Evolutionary conservation across 225 moss, liverwort and hornwort genomes (phyloP), one percentile per base, ranked within the genome.

Genomic region (Physcomitrellopsis africana): DNA sequence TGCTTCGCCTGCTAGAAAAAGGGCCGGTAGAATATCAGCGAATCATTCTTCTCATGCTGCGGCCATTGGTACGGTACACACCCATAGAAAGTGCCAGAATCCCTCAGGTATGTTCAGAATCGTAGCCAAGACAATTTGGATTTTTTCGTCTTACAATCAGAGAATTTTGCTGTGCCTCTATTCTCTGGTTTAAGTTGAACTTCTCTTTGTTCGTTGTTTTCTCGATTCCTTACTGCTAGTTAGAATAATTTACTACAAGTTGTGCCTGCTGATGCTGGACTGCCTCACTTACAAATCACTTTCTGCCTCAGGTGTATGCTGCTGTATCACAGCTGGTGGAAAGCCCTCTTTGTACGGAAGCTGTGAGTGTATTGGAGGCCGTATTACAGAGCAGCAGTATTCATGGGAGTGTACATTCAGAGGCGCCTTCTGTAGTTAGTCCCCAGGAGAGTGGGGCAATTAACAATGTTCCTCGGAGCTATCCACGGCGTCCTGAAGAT

Each of bases 301-400:
- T 72, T 37, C 32, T 75, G 26, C 60, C 37, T 46, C 77, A 89
- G 89, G 87, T 99, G 16, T 99, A 99, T 77, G 93, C 90, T 74
- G 99, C 99, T 74, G 99, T 99, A 37, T 95, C 95, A 59, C 99
- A 95, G 76, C 83, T 99, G 76, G 99, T 99, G 75, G 99, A 99
- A 70, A 89, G 93, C 74, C 85, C 92, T 27, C 92, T 99, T 27
- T 99, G 93, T 63, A 74, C 70, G 70, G 99, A 99, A 89, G 99
- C 99, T 52, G 87, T 99, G 60, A 93, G 93, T 76, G 99, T 99
- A 29, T 75, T 99, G 27, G 93, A 99, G 81, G 99, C 99, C 60
- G 93, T 99, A 69, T 77, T 99, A 60, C 99, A 99, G 85, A 93
- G 95, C 77, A 93, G 90, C 76, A 96, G 87, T 81, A 86, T 84